Conservation (phyloP, 1,139 yeast species). For the Zygotorulaspora mrakii region DNA sequence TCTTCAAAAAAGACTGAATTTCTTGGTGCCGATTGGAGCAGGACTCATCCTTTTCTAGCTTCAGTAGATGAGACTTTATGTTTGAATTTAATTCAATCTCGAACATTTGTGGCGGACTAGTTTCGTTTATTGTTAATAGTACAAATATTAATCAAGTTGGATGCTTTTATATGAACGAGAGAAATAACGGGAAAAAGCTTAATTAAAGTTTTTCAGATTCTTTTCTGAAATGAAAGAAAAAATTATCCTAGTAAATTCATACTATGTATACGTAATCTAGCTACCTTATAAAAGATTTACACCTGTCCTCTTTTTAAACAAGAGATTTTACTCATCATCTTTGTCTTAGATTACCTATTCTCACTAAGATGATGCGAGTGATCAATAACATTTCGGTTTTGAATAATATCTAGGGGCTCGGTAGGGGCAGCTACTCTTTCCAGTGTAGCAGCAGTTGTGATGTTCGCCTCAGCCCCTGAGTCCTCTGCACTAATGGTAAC, state of each 20-base stretch:
- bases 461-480: conserved; percentile 1
- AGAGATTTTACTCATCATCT: conserved; percentile 11
- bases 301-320: conserved; percentile 11
- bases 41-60: conserved; percentile 11
- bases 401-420: conserved; percentile 6
- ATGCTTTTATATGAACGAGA: too few species aligned
- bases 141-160: too few species aligned
- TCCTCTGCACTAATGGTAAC: neutral
- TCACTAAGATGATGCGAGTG: neutral
- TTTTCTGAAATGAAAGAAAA: neutral
- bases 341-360: conserved; percentile 3
- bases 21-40: conserved; percentile 7
- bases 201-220: neutral
- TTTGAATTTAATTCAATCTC: conserved; percentile 22
- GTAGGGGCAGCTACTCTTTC: conserved; percentile 5
- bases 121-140: neutral
- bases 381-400: conserved; percentile 3
- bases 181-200: too few species aligned
- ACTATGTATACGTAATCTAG: conserved; percentile 2
- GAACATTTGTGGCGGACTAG: conserved; percentile 20
- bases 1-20: conserved; percentile 10
- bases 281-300: conserved; percentile 3
- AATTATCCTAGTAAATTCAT: conserved; percentile 1
- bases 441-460: conserved; percentile 1
- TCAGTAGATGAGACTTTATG: conserved; percentile 15